Base-by-base conservation (phyloP, 2,329 filamentous ascomycete genomes). In the Hirsutella rhossiliensis region DNA sequence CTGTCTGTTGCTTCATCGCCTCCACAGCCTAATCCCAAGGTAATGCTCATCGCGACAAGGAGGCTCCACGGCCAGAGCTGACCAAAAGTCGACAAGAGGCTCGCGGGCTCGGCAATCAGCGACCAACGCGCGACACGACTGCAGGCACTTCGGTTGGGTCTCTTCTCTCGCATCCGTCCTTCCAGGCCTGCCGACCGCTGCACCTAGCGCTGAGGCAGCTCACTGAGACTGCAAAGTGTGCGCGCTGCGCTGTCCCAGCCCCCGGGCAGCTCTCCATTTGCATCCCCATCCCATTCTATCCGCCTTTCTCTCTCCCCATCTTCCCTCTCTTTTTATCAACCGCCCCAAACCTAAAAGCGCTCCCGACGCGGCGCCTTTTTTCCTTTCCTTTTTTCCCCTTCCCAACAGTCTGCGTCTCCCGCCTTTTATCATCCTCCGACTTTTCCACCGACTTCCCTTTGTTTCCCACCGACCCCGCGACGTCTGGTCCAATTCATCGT, bases 61-160 rank as follows among this genome's bases (percentile, higher is more conserved):
- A 38, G 51, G 51, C 49, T 49, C 52, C 52, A 54, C 48, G 48
- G 51, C 50, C 47, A 52, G 45, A 44, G 52, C 49, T 51, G 51
- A 48, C 44, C 31, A 39, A 42, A 31, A 27, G 17, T 19, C 27
- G 36, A 43, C 42, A 3, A n/a, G 29, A 28, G 23, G 23, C 23
- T 27, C 23, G 23, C 23, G 23, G 9, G 23, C 23, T 7, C 23
- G 23, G 23, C 23, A 23, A 23, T 23, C 23, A 23, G 23, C 23
- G 23, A 23, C 23, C 23, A 27, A 27, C 6, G 23, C 23, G 23
- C 23, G 23, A 27, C 23, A 4, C 23, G 23, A 27, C 23, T 27
- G 23, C 23, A 27, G 23, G 23, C 6, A 27, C 23, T 7, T 27
- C 23, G 23, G 6, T 27, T 7, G 23, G 23, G 6, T 6, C 9